Conservation (phyloP, 2,329 filamentous ascomycete species). For the Calycina herbarum region DNA sequence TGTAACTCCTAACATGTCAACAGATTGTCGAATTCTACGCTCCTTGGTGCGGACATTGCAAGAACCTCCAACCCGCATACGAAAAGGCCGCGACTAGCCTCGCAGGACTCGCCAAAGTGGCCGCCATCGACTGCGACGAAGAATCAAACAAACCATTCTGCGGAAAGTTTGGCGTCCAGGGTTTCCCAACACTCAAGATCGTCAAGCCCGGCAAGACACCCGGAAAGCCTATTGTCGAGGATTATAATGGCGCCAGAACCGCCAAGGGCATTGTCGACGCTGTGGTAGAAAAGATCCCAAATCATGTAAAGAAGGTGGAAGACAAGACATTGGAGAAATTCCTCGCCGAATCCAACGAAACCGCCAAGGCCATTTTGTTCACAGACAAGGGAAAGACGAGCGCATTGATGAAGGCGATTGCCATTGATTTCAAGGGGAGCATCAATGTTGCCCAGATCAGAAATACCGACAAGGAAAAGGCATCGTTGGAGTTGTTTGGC, state of each 20-base stretch:
- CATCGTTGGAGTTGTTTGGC: conserved; percentile 70
- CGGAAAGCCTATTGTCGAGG: conserved; percentile 79
- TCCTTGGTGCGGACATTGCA: conserved; percentile 96
- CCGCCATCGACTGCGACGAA: conserved; percentile 92
- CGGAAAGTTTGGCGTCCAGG: conserved; percentile 80
- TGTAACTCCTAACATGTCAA: conserved; percentile 11
- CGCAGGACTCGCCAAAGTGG: conserved; percentile 89
- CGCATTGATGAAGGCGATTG: conserved; percentile 77
- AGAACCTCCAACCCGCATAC: conserved; percentile 92
- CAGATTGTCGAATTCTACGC: conserved; percentile 85
- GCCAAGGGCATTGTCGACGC: conserved; percentile 88
- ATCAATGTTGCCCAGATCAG: conserved; percentile 81
- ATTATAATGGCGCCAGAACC: conserved; percentile 81
- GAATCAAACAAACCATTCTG: conserved; percentile 90
- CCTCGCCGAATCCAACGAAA: conserved; percentile 64
- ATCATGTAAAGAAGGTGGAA: conserved; percentile 79
- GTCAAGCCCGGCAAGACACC: conserved; percentile 80
- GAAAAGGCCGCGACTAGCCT: conserved; percentile 91
- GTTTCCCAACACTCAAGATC: conserved; percentile 95
- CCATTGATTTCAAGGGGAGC: conserved; percentile 84
- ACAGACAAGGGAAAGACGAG: conserved; percentile 90
- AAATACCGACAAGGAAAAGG: conserved; percentile 67
- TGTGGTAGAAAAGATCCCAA: conserved; percentile 84
- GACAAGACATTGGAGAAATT: conserved; percentile 79
- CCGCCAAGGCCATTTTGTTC: conserved; percentile 85